Evolutionary conservation across 371 early-diverging fungal species (phyloP).

Genomic region (Conidiobolus coronatus): DNA sequence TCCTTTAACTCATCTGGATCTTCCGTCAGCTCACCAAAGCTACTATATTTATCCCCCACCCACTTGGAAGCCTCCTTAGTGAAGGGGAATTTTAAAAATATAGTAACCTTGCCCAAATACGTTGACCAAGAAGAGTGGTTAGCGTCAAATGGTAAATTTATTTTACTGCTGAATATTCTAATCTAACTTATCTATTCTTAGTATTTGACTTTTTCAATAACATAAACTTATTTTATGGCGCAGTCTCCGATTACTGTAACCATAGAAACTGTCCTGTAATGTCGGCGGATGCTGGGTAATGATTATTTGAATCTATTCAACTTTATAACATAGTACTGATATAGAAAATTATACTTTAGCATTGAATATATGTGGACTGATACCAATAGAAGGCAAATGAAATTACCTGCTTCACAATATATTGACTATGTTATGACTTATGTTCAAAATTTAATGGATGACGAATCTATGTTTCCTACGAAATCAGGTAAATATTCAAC

Average conservation of each 20-base stretch:
- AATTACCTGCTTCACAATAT: slow-evolving; percentile 79
- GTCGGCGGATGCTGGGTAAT: slow-evolving; percentile 3
- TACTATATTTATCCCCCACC: slow-evolving; percentile 49
- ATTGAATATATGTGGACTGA: slow-evolving; percentile 82
- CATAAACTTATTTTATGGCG: background rate
- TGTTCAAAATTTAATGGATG: slow-evolving; percentile 65
- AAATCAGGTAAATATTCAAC: slow-evolving; percentile 22
- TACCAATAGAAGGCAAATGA: slow-evolving; percentile 52
- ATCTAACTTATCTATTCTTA: too few relatives aligned
- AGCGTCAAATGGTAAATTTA: slow-evolving; percentile 60
- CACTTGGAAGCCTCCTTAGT: slow-evolving; percentile 64
- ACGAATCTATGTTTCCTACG: slow-evolving; percentile 73
- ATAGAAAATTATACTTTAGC: slow-evolving; percentile 12
- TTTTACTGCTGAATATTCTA: background rate
- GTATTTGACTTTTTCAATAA: slow-evolving; percentile 1
- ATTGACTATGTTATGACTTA: slow-evolving; percentile 80
- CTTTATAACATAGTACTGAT: too few relatives aligned
- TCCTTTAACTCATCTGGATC: too few relatives aligned
- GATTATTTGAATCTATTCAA: background rate
- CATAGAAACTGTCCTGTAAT: background rate
- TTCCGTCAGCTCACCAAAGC: slow-evolving; percentile 13
- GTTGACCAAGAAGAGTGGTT: slow-evolving; percentile 89
- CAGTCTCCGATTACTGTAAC: background rate
- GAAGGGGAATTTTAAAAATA: slow-evolving; percentile 71
- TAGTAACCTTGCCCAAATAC: slow-evolving; percentile 68